Evolutionary conservation across 2,329 filamentous ascomycete species (phyloP), one percentile per base, ranked within the genome.

Genomic region (Penicillium psychrosexuale): DNA sequence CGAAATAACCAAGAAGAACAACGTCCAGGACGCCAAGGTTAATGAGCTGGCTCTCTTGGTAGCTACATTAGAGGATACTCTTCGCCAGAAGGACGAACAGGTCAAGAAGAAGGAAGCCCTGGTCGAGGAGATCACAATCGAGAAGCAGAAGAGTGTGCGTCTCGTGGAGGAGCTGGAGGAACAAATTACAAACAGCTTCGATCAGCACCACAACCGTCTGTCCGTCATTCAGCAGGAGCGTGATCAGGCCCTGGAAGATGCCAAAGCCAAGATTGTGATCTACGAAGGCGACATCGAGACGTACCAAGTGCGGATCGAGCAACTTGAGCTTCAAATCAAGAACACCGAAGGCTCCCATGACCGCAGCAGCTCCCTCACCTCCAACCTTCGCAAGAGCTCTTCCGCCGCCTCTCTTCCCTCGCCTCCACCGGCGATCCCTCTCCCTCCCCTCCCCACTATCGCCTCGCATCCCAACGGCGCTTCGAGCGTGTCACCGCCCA

Each of bases 81-180:
- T 78, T 44, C 71, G 67, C 34, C 72, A 75, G 55, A 76, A 77
- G 60, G 75, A 78, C 1, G 71, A 72, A 45, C 67, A 74, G 48
- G 65, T 78, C 46, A 74, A 75, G 68, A 78, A 77, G 68, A 76
- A 77, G 62, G 76, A 78, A 44, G 65, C 71, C 5, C 66, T 74
- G 5, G 67, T 78, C 24, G 79, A 82, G 59, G 77, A 77, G 60
- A 77, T 85, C 53, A 78, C 75, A 22, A 77, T 79, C 15, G 84
- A 84, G 75, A 96, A 95, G 79, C 87, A 91, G 78, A 97, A 96
- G 81, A 95, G 94, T 73, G 89, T 90, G 39, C 86, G 91, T 22
- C 80, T 99, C 12, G 90, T 99, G 8, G 91, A 97, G 71, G 93
- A 99, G 75, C 85, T 99, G 5, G 94, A 99, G 74, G 93, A 97